phyloP scores from a whole-genome alignment of 2,329 filamentous ascomycete genomes.

The Coniochaeta pulveracea region DNA sequence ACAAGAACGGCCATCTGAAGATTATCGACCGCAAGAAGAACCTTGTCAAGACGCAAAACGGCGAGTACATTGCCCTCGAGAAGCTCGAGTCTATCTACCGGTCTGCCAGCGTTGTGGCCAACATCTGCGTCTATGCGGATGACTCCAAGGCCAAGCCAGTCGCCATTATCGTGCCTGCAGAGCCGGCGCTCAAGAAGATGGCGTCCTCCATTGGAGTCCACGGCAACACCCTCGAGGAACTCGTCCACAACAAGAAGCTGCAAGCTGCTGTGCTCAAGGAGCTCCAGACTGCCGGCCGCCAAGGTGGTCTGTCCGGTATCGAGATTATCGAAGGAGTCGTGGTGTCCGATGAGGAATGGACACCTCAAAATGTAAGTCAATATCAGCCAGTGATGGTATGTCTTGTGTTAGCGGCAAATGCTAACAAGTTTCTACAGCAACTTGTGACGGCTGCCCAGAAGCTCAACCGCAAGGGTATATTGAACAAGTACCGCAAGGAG shows the following conservation, averaged over 20 bases:
- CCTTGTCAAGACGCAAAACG: constrained; percentile 70
- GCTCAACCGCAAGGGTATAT: constrained; percentile 57
- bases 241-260: constrained; percentile 57
- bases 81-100: constrained; percentile 49
- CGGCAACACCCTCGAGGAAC: constrained; percentile 50
- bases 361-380: constrained; percentile 55
- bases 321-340: constrained; percentile 65
- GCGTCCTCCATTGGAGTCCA: constrained; percentile 28
- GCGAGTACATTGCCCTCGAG: constrained; percentile 75
- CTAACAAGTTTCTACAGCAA: constrained; percentile 31
- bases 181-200: constrained; percentile 42
- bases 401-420: constrained; percentile 5
- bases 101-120: constrained; percentile 35
- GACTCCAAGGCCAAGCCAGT: constrained; percentile 38
- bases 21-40: constrained; percentile 86
- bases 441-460: constrained; percentile 62
- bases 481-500: constrained; percentile 48
- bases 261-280: constrained; percentile 52
- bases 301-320: constrained; percentile 52
- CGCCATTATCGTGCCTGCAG: constrained; percentile 44
- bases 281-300: constrained; percentile 48
- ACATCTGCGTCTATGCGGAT: constrained; percentile 46
- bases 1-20: constrained; percentile 57
- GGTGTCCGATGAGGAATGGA: constrained; percentile 64
- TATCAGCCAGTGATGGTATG: neutral